These are phyloP conservation scores for Leishmania aethiopica DNA, from an alignment of 208 protist species.

Conservation along the genomic window DNA sequence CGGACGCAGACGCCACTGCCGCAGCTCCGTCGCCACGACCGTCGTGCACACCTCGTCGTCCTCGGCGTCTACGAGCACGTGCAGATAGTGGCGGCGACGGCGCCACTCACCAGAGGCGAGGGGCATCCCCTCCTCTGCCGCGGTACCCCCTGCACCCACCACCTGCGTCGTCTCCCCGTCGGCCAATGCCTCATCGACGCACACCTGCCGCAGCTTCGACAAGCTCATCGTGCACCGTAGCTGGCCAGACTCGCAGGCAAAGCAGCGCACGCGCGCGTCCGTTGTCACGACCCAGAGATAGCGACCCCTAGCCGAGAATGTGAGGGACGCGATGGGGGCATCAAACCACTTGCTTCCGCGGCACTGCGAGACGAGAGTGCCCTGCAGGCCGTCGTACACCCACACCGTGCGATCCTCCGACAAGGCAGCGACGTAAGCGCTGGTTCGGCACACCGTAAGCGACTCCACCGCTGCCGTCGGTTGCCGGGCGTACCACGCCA, in stretches of 20 bases:
- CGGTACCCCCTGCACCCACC: background rate
- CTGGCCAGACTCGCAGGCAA: constrained; percentile 64
- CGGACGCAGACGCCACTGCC: constrained; percentile 30
- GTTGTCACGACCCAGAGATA: constrained; percentile 71
- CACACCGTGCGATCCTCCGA: constrained; percentile 68
- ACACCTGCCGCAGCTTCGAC: constrained; percentile 32
- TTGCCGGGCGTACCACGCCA: constrained; percentile 45
- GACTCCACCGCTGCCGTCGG: constrained; percentile 31
- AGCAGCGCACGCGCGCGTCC: constrained; percentile 64
- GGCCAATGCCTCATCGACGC: background rate
- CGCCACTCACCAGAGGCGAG: constrained; percentile 15
- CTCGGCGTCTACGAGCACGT: constrained; percentile 39
- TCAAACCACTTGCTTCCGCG: constrained; percentile 53
- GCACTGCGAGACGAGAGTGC: constrained; percentile 60
- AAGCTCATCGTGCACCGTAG: constrained; percentile 47
- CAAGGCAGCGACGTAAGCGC: constrained; percentile 67
- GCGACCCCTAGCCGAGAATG: constrained; percentile 73
- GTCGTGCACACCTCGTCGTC: constrained; percentile 59
- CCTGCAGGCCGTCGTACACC: constrained; percentile 69
- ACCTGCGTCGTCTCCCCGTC: background rate
- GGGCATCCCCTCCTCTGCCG: background rate
- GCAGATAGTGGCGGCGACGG: constrained; percentile 28
- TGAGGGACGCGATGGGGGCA: constrained; percentile 50
- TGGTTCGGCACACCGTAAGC: constrained; percentile 43
- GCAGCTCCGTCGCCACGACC: constrained; percentile 28